Base-by-base conservation (phyloP, 495 filamentous ascomycete species). In the Penicillium canariense region DNA sequence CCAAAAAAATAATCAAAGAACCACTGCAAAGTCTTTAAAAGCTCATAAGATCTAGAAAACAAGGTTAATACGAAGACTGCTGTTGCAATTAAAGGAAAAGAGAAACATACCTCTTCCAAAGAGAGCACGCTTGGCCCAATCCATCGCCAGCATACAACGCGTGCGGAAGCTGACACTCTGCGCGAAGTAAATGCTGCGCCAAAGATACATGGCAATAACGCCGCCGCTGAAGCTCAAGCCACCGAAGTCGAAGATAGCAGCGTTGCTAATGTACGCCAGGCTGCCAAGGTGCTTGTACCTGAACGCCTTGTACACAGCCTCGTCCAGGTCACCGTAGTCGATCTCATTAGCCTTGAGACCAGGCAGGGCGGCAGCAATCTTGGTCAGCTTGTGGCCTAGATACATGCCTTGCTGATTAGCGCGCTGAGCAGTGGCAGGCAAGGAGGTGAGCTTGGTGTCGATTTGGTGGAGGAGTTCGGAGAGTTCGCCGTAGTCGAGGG, bases 331-430 rank as follows among this genome's bases (percentile, higher is more conserved):
- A 14, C 95, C 95, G 60, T 97, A 87, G 40, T 81, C 73, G 32
- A 97, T 80, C 25, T 95, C 81, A 61, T 97, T 97, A 22, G 84
- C 82, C 31, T 62, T 64, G 63, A 97, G 71, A 3, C 92, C 94
- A 0, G 89, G 87, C 0, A 87, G 79, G 1, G 88, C 85, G 35
- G 87, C 80, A 2, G 92, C 90, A 32, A 97, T 79, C 75, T 94
- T 93, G 72, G 92, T 96, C 70, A 99, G 86, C 71, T 99, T 99
- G 43, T 85, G 86, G 10, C 86, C 95, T 0, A 99, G 86, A 67
- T 99, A 99, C 62, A 87, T 77, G 9, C 95, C 95, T 69, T 99
- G 95, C 70, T 99, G 95, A 68, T 97, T 88, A 6, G 95, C 95
- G 46, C 95, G 87, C 70, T 99, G 95, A n/a, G 95, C 95, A 0